phyloP scores from a whole-genome alignment of 352 stramenopile species.

The Globisporangium lucens region DNA sequence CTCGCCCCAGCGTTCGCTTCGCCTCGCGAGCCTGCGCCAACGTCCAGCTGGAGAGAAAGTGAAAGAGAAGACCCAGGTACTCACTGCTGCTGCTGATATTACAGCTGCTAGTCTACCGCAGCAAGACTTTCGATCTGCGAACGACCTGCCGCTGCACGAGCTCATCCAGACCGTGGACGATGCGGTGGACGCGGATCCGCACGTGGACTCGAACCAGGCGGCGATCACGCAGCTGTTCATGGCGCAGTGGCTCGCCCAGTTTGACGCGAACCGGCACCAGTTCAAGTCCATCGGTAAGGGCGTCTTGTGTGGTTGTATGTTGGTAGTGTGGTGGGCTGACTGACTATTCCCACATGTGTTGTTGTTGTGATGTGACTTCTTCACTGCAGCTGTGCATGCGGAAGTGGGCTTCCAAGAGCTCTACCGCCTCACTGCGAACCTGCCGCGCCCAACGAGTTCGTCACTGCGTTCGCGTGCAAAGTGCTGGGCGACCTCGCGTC shows the following conservation, averaged over 20 bases:
- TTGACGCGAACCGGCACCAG: slow-evolving; percentile 40
- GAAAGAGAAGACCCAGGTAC: not conserved
- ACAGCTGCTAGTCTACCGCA: not conserved
- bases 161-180: slow-evolving; percentile 52
- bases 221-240: slow-evolving; percentile 60
- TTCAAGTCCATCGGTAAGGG: slow-evolving; percentile 67
- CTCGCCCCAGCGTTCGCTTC: slow-evolving; percentile 39
- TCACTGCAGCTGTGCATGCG: slow-evolving; percentile 46
- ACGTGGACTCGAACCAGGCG: slow-evolving; percentile 47
- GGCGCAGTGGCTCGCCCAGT: slow-evolving; percentile 54
- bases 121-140: not conserved
- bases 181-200: slow-evolving; percentile 45
- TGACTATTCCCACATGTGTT: not conserved
- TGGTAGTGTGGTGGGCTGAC: not conserved
- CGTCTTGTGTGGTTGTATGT: not conserved
- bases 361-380: not conserved
- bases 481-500: slow-evolving; percentile 50
- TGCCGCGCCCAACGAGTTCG: slow-evolving; percentile 55
- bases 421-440: slow-evolving; percentile 48
- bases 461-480: slow-evolving; percentile 56
- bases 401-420: slow-evolving; percentile 67
- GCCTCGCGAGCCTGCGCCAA: slow-evolving; percentile 19
- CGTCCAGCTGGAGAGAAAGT: not conserved
- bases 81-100: not conserved
- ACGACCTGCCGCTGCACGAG: slow-evolving; percentile 44